Evolutionary conservation across 106 monocot genomes (phyloP), one percentile per base, ranked within the genome.

Genomic region (Triglochin maritima): DNA sequence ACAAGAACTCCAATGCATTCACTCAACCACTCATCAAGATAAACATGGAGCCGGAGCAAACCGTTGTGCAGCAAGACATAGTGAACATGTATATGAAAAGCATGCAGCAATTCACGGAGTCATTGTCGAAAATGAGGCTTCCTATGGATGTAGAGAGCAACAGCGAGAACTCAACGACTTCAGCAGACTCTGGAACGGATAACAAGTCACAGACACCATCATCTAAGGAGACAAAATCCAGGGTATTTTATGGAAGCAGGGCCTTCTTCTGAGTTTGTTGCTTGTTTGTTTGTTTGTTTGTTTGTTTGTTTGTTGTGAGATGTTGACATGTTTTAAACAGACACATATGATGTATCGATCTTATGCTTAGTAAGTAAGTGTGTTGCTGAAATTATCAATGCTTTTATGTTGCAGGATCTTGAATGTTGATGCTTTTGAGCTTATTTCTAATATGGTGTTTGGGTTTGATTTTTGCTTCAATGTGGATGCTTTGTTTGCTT

Each of bases 61-160:
- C 67, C 0, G 76, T 92, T 12, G 79, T 81, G 63, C 92, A 85
- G 70, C 82, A 92, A 73, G 92, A 92, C 52, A 87, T 92, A 9
- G 87, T 92, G 12, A 79, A 92, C 69, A 81, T 92, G 83, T 92
- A 92, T 71, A 85, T 83, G 85, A 92, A 92, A 49, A 92, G 92
- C 85, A 87, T 92, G 92, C 81, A 88, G 62, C 79, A 92, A 77
- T 87, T 87, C 57, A 92, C 87, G 4, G 92, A 82, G 58, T 92
- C 92, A 7, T 56, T 92, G 69, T 85, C 87, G 4, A 92, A 92
- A 10, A 92, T 92, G 92, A 92, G 81, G 74, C 83, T 88, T 63
- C 87, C 87, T 16, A 78, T 92, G 85, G 87, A 88, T 70, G 59
- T 78, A 9, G 87, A 74, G 62, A 76, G 16, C 63, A 64, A 56